Percentiles rank a stretch among this genome's conserved stretches.
Evolutionary conservation across 768 basidiomycete species (phyloP).

Genomic region (Holtermannia corniformis): DNA sequence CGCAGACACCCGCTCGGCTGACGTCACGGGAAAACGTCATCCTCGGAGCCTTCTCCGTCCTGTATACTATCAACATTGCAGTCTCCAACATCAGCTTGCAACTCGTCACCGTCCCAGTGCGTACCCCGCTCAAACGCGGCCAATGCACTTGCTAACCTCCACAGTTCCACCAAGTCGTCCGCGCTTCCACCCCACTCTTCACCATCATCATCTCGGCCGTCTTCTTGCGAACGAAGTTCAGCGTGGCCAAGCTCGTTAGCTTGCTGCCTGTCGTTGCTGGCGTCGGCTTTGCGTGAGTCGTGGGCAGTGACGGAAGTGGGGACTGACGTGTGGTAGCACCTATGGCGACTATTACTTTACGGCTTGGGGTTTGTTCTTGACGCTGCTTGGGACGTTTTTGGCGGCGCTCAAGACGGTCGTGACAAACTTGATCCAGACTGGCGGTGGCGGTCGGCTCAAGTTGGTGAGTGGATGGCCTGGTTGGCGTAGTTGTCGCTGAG

Average conservation of each 20-base stretch:
- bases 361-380: slow-evolving; percentile 69
- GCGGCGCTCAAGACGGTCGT: slow-evolving; percentile 89
- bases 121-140: slow-evolving; percentile 36
- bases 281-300: slow-evolving; percentile 72
- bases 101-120: slow-evolving; percentile 78
- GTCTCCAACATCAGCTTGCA: slow-evolving; percentile 85
- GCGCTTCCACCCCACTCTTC: slow-evolving; percentile 86
- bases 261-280: slow-evolving; percentile 79
- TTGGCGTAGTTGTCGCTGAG: slow-evolving; percentile 1
- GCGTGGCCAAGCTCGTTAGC: slow-evolving; percentile 55
- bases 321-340: slow-evolving; percentile 49
- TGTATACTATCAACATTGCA: slow-evolving; percentile 90
- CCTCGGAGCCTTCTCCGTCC: slow-evolving; percentile 68
- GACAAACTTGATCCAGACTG: slow-evolving; percentile 59
- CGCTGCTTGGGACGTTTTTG: slow-evolving; percentile 78
- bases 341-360: slow-evolving; percentile 96
- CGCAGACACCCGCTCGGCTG: slow-evolving; percentile 49
- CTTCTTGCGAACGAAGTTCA: slow-evolving; percentile 58
- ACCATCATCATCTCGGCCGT: slow-evolving; percentile 66
- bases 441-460: slow-evolving; percentile 39
- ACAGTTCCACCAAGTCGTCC: slow-evolving; percentile 94
- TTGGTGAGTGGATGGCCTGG: slow-evolving; percentile 22
- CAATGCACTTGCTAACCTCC: not conserved
- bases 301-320: slow-evolving; percentile 32
- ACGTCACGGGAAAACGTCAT: slow-evolving; percentile 51